Conservation (phyloP, 257 asterid species). For the Marsdenia floribunda region DNA sequence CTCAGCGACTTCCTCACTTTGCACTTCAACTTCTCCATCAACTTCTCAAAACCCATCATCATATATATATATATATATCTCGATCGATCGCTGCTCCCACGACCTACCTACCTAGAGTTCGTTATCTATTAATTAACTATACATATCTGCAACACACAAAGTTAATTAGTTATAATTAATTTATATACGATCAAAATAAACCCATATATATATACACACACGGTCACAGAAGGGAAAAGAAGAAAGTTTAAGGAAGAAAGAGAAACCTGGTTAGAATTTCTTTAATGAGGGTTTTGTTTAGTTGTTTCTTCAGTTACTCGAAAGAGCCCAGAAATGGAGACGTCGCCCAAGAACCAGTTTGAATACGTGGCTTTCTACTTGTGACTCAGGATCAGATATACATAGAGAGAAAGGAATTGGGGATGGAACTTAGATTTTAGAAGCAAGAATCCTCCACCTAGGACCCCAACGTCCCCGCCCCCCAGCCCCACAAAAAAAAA, state of each 20-base stretch:
- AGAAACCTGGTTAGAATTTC: background rate
- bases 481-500: too few species aligned
- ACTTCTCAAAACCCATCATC: slow-evolving; percentile 42
- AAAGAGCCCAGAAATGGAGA: background rate
- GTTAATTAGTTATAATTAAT: too few species aligned
- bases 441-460: too few species aligned
- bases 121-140: too few species aligned
- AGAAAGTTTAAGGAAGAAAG: background rate
- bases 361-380: background rate
- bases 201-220: too few species aligned
- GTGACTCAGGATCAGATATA: background rate
- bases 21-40: slow-evolving; percentile 50
- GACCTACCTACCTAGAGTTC: too few species aligned
- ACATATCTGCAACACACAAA: too few species aligned
- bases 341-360: background rate
- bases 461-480: too few species aligned
- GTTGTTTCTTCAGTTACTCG: background rate
- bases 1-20: slow-evolving; percentile 35
- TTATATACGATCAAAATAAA: background rate
- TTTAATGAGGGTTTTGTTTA: background rate
- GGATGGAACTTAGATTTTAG: background rate
- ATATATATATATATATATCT: slow-evolving; percentile 8
- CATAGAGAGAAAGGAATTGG: background rate
- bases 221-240: too few species aligned
- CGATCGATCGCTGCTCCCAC: too few species aligned